Base-by-base conservation (phyloP, 2,329 filamentous ascomycete genomes). In the Claviceps maximensis region DNA sequence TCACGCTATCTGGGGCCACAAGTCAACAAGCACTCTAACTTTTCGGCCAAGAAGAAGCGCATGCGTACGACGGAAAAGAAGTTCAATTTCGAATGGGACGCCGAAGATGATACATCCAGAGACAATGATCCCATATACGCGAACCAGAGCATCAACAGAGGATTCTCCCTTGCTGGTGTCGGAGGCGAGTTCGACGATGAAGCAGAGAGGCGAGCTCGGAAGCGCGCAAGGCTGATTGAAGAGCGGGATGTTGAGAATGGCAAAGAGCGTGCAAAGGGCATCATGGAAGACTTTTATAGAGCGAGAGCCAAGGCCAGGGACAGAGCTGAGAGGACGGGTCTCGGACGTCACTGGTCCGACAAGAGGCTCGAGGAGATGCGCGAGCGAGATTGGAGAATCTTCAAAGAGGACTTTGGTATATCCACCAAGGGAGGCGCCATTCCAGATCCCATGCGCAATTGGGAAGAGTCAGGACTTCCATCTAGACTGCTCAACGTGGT, bases 371-470 rank as follows among this genome's bases (percentile, higher is more conserved):
- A 87, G 15, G 87, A 95, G 62, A 98, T 98, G 93, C 87, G 89
- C 57, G 90, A 97, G 71, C 79, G 93, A 66, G 93, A 98, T 69
- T 98, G 93, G 93, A 87, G 93, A 65, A 97, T 98, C 61, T 96
- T 98, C 82, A 98, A 97, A 71, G 93, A 97, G 68, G 90, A 98
- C 69, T 97, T 95, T 72, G 94, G 93, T 61, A 98, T 98, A 65
- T 78, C 85, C 42, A 96, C 89, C 9, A 97, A 95, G 68, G 93
- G 93, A 54, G 91, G 91, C 45, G 78, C 79, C 27, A 89, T 97
- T 53, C 93, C 93, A 1, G 91, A 97, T 62, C 93, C 93, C 0
- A 97, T 98, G 90, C 89, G 93, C 49, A 89, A 77, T 60, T 98
- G 93, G 93, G 66, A 79, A 47, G 93, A 98, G 68, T 95, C 90